Conservation (phyloP, 2,329 filamentous ascomycete genomes). For the Pyrenophora graminea region DNA sequence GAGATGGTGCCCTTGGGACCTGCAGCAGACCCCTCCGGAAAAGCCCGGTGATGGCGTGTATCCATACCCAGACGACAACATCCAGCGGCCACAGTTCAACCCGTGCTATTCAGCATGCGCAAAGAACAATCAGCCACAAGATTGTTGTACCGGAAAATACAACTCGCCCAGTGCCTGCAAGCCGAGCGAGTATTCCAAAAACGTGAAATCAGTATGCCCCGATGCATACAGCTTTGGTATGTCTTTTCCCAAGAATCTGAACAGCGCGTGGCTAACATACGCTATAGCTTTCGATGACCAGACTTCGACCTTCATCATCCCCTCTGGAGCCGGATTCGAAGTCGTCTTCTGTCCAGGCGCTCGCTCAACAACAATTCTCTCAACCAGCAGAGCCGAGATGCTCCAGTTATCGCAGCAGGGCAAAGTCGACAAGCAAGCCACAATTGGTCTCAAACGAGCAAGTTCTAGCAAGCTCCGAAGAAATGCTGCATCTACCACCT, state of each 20-base stretch:
- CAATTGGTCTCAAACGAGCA: slow-evolving; percentile 20
- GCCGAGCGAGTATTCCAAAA: slow-evolving; percentile 69
- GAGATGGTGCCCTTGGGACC: slow-evolving; percentile 80
- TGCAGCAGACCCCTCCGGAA: slow-evolving; percentile 69
- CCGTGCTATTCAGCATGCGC: slow-evolving; percentile 79
- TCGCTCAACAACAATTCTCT: slow-evolving; percentile 55
- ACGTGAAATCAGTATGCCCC: slow-evolving; percentile 76
- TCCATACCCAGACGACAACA: slow-evolving; percentile 76
- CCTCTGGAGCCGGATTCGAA: slow-evolving; percentile 73
- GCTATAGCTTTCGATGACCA: slow-evolving; percentile 60
- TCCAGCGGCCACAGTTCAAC: slow-evolving; percentile 71
- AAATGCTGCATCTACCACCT: slow-evolving; percentile 17
- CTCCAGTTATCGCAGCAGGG: slow-evolving; percentile 40
- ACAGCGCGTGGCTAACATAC: slow-evolving; percentile 1
- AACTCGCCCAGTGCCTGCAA: slow-evolving; percentile 66
- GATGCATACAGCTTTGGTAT: slow-evolving; percentile 82
- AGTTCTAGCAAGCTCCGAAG: slow-evolving; percentile 24
- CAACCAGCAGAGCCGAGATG: slow-evolving; percentile 43
- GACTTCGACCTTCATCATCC: slow-evolving; percentile 61
- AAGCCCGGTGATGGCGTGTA: slow-evolving; percentile 77
- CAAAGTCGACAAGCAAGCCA: slow-evolving; percentile 33
- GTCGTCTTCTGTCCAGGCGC: slow-evolving; percentile 74
- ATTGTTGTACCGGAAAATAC: slow-evolving; percentile 77
- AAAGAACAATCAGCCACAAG: slow-evolving; percentile 65
- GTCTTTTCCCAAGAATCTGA: slow-evolving; percentile 26